Evolutionary conservation across 2,329 filamentous ascomycete genomes (phyloP), one percentile per base, ranked within the genome.

Genomic region (Gnomoniopsis smithogilvyi): DNA sequence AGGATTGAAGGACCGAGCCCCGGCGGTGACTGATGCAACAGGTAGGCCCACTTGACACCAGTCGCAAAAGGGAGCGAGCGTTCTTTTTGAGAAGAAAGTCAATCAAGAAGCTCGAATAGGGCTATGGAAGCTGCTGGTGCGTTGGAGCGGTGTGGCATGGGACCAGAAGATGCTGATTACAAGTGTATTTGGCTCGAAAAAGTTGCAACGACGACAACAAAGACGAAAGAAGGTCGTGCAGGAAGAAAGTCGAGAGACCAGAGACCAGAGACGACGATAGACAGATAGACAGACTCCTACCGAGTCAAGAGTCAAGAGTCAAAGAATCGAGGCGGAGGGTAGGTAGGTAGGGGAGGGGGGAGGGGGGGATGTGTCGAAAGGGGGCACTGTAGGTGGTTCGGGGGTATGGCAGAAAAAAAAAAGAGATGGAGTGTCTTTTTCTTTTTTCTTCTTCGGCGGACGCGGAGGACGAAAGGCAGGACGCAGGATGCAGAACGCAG

Each of bases 81-180:
- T 22, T 48, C 57, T 30, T 8, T 30, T 8, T n/a, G n/a, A n/a
- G n/a, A 8, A 30, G 8, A 4, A 30, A 30, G 26, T 30, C 26
- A 30, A 30, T 30, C 4, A 30, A 30, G 26, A 30, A 30, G 26
- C 26, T 30, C 26, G 26, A 30, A 8, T 30, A 30, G 26, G 26
- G 26, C 26, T 30, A 30, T 30, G 26, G 26, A 30, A 30, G 26
- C 26, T 30, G 8, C 58, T 47, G n/a, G n/a, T n/a, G 59, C 50
- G 43, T 55, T 46, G 59, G 19, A 41, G 59, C 55, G 55, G 59
- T 61, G 59, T 33, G 45, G 22, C 52, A 38, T 58, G 45, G n/a
- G 15, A 56, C 26, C 43, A 50, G 59, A 58, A 34, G 21, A 24
- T 30, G 59, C 58, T 51, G 48, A 55, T 56, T 59, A 56, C 41